Conservation (phyloP, 139 green algal genomes). For the Nannochloris sp. region DNA sequence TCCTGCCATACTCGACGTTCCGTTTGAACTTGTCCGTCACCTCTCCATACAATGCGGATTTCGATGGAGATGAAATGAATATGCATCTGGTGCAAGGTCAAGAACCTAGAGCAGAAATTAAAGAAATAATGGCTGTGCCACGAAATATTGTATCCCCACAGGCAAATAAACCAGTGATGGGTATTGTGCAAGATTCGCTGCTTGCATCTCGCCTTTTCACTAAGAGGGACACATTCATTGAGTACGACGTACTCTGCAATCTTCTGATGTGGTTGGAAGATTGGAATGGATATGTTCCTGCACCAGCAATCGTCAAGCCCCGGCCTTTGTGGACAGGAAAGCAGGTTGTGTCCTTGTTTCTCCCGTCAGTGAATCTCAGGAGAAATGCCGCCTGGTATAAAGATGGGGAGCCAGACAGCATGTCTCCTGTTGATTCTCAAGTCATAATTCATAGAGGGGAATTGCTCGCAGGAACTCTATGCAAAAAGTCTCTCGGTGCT, state of each 20-base stretch:
- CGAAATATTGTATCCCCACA: slow-evolving; percentile 95
- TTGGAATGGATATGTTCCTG: slow-evolving; percentile 89
- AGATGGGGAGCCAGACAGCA: slow-evolving; percentile 68
- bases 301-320: slow-evolving; percentile 90
- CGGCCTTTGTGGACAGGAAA: slow-evolving; percentile 95
- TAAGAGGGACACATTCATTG: slow-evolving; percentile 96
- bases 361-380: slow-evolving; percentile 76
- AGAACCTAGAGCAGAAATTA: slow-evolving; percentile 86
- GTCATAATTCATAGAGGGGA: slow-evolving; percentile 85
- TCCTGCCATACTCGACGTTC: slow-evolving; percentile 91
- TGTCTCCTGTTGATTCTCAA: slow-evolving; percentile 80
- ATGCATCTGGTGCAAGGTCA: slow-evolving; percentile 96
- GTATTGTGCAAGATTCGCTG: slow-evolving; percentile 97
- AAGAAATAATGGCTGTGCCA: slow-evolving; percentile 97
- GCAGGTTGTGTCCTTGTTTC: slow-evolving; percentile 73
- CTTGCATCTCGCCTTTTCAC: slow-evolving; percentile 90
- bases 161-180: slow-evolving; percentile 97
- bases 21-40: slow-evolving; percentile 93
- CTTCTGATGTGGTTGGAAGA: slow-evolving; percentile 91
- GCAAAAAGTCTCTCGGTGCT: slow-evolving; percentile 92
- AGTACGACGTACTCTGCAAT: slow-evolving; percentile 91
- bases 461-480: slow-evolving; percentile 82
- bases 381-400: slow-evolving; percentile 75
- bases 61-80: slow-evolving; percentile 99
- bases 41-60: slow-evolving; percentile 99